phyloP scores from a whole-genome alignment of 805 yeast genomes.

The Candida ovalis region DNA sequence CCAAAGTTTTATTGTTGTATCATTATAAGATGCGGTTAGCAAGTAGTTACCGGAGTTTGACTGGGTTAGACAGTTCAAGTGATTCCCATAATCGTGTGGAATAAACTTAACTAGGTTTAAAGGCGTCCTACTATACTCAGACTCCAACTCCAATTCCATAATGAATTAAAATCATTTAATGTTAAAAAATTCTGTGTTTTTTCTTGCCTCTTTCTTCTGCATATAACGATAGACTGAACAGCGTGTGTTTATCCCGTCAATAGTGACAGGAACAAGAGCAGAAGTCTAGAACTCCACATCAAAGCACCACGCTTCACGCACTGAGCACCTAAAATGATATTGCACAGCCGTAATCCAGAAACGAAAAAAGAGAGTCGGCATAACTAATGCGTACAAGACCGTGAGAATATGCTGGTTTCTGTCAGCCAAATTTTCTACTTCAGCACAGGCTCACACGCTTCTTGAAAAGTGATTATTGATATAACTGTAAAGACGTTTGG shows the following conservation, averaged over 20 bases:
- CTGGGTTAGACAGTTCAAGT: slow-evolving; percentile 9
- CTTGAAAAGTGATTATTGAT: not conserved
- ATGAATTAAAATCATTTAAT: too few species aligned
- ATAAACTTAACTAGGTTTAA: not conserved
- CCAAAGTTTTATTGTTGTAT: slow-evolving; percentile 8
- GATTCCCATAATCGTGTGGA: not conserved
- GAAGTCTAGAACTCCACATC: too few species aligned
- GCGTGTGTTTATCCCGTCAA: too few species aligned
- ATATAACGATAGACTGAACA: too few species aligned
- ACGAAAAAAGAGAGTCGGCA: not conserved
- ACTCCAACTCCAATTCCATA: not conserved
- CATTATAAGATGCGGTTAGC: slow-evolving; percentile 9
- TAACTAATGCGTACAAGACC: not conserved
- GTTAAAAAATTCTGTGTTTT: too few species aligned
- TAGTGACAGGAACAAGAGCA: too few species aligned
- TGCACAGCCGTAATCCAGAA: not conserved
- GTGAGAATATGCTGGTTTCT: not conserved
- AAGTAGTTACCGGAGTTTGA: slow-evolving; percentile 7
- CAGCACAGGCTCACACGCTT: not conserved
- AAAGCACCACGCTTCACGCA: too few species aligned
- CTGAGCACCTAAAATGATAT: too few species aligned
- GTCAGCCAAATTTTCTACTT: not conserved
- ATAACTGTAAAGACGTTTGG: too few species aligned
- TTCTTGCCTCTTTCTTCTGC: too few species aligned
- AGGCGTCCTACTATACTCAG: not conserved